phyloP scores from a whole-genome alignment of 1,284 basidiomycete genomes.

The Ceratobasidium sp. region DNA sequence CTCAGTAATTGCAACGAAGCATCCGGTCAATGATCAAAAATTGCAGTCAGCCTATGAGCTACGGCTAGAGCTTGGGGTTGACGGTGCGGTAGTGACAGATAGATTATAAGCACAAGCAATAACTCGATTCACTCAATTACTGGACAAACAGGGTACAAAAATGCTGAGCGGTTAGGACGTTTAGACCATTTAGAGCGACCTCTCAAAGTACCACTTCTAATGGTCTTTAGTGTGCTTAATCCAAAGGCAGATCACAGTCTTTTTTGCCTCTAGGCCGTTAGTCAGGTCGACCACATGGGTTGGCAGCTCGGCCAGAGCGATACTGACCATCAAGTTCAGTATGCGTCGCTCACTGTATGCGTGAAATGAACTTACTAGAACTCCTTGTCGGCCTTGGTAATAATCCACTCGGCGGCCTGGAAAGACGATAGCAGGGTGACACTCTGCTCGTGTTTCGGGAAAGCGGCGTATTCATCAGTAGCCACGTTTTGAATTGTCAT shows the following conservation, averaged over 20 bases:
- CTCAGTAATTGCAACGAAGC: too few species aligned
- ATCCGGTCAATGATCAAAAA: too few species aligned
- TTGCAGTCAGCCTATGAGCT: too few species aligned
- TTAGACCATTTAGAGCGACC: background rate
- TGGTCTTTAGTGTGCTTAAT: slow-evolving; percentile 9
- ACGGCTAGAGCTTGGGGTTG: too few species aligned
- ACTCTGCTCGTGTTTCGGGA: background rate
- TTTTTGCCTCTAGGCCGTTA: background rate
- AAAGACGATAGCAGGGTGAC: background rate
- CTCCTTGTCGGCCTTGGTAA: slow-evolving; percentile 10
- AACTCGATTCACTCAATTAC: background rate
- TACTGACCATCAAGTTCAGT: background rate
- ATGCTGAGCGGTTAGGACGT: background rate
- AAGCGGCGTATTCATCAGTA: background rate
- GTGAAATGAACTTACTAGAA: background rate
- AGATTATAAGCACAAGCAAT: background rate
- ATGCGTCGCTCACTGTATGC: background rate
- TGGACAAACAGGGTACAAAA: background rate
- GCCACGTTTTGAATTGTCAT: background rate
- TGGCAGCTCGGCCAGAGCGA: background rate
- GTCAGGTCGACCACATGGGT: slow-evolving; percentile 14
- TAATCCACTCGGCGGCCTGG: background rate
- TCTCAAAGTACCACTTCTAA: slow-evolving; percentile 21
- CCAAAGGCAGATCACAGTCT: slow-evolving; percentile 7
- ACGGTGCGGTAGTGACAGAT: too few species aligned